phyloP scores from a whole-genome alignment of 83 land plant species.

The Picea abies region DNA sequence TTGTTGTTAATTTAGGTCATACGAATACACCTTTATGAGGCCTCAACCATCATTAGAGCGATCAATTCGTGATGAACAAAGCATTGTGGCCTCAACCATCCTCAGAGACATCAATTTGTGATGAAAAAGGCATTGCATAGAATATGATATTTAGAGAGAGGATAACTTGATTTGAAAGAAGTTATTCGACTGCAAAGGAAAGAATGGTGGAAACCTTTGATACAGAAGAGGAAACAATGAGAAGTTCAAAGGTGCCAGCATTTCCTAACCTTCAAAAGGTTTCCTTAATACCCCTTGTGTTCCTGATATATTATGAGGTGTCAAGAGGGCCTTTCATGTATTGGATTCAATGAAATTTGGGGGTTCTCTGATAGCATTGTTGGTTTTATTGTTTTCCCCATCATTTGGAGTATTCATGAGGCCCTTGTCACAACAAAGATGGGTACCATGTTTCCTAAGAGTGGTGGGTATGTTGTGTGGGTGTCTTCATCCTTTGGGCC shows the following conservation, averaged over 20 bases:
- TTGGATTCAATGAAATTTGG: constrained; percentile 68
- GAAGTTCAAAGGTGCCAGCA: background rate
- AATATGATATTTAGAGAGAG: background rate
- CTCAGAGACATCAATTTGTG: no score
- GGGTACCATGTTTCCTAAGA: constrained; percentile 74
- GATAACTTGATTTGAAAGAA: background rate
- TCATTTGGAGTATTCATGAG: constrained; percentile 82
- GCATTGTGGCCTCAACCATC: no score
- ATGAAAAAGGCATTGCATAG: no score
- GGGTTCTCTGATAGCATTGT: constrained; percentile 38
- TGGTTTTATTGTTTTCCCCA: constrained; percentile 60
- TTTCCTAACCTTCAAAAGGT: constrained; percentile 19
- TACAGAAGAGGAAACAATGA: background rate
- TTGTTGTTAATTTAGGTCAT: no score
- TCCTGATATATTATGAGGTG: no score
- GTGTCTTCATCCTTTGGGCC: no score
- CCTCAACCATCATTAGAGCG: no score
- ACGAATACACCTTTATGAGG: no score
- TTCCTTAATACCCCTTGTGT: constrained; percentile 33
- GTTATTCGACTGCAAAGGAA: background rate
- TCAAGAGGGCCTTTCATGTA: constrained; percentile 70
- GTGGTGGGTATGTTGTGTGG: constrained; percentile 86
- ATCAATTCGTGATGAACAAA: no score
- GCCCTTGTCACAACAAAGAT: constrained; percentile 84
- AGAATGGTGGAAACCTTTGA: background rate